phyloP scores from a whole-genome alignment of 768 basidiomycete species.

The Gymnopilus junonius region DNA sequence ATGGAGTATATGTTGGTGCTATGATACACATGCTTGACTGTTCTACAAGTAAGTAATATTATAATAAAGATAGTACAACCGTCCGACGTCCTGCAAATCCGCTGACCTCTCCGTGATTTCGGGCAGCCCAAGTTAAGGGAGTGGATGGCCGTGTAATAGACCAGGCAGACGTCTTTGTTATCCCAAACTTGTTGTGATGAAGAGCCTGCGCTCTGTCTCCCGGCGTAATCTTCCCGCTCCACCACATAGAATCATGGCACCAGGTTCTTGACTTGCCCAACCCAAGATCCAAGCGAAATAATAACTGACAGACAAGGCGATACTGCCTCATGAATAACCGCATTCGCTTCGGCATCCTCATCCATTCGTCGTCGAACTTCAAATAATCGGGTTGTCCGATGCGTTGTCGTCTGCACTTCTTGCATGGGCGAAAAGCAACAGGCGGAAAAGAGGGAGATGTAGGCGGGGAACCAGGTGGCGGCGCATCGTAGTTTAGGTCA shows the following conservation, averaged over 20 bases:
- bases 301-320: background rate
- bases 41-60: constrained; percentile 14
- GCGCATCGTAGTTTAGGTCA: constrained; percentile 21
- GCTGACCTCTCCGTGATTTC: background rate
- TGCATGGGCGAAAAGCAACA: constrained; percentile 16
- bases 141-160: background rate
- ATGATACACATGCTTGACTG: constrained; percentile 16
- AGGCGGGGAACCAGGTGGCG: constrained; percentile 22
- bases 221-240: background rate
- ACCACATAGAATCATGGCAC: background rate
- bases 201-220: background rate
- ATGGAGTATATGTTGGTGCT: constrained; percentile 1
- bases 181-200: background rate
- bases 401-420: constrained; percentile 11
- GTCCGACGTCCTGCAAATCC: background rate
- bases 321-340: constrained; percentile 15
- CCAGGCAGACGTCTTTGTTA: background rate
- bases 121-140: background rate
- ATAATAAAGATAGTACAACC: constrained; percentile 22
- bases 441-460: constrained; percentile 19
- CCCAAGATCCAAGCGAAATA: background rate
- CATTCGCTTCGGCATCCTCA: constrained; percentile 19
- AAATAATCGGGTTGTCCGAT: constrained; percentile 15
- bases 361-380: constrained; percentile 12
- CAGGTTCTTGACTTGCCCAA: background rate